Base-by-base conservation (phyloP, 331 rosid species). In the Quercus phellos region DNA sequence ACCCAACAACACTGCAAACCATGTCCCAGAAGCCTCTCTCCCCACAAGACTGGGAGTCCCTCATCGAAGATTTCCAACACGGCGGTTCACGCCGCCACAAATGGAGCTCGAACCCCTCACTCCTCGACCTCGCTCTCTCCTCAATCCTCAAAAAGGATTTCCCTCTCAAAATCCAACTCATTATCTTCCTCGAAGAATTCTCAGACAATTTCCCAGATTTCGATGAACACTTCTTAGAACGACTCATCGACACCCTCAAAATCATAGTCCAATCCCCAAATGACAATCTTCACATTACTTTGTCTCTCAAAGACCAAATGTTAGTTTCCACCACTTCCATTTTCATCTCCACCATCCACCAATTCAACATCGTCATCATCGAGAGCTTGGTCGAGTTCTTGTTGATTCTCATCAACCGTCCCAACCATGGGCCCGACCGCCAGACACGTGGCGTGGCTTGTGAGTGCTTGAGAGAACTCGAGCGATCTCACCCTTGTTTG, bases 401-500 rank as follows among this genome's bases (percentile, higher is more conserved):
- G 74, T 43, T 94, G n/a, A 85, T 90, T 2, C 86, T 92, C 5
- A 79, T 92, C 46, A 94, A 91, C 87, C 97, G 99, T 10, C 98
- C 99, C 3, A 94, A 91, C 77, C 87, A 88, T 50, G 88, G 93
- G 16, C 29, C 85, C 68, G 96, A 94, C 68, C 89, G 97, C 1
- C 97, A 92, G 68, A 76, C 91, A 2, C 93, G 99, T 5, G 93
- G 85, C 13, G 70, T 88, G 13, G 97, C 96, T 2, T 94, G 97
- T 21, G 99, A 94, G 84, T 94, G 99, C 70, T 75, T 94, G 12
- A 81, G 99, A 67, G 98, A 94, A 77, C 51, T 92, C 83, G 99
- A 94, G 81, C 88, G 77, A 10, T 84, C 90, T 12, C 79, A 83
- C 50, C 98, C 97, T 19, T 79, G 94, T 69, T 79, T 94, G 53